Evolutionary conservation across 352 stramenopile genomes (phyloP), one percentile per base, ranked within the genome.

Genomic region (Phytophthora rubi): DNA sequence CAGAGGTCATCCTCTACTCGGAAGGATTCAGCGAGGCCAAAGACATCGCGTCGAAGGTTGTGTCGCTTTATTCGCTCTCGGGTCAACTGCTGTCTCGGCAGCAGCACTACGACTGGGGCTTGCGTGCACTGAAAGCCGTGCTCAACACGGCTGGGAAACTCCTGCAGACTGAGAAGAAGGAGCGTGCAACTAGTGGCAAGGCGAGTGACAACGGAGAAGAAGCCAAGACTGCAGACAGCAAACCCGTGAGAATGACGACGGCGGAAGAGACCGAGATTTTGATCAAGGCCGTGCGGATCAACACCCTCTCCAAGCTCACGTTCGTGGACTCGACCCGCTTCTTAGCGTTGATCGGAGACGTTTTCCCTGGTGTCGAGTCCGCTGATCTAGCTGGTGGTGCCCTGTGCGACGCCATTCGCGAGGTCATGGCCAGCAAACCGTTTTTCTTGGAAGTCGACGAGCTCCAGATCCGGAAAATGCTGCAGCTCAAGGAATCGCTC

Each of bases 281-380:
- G 1, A 98, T 99, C 80, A 98, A 98, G 70, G 95, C 96, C 5
- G 89, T 99, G 35, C 88, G 95, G 3, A 96, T 99, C 45, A 99
- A 98, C 75, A 98, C 94, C 18, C 73, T 98, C 4, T 98, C 93
- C 1, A 99, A 99, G 81, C 87, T 99, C 48, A 98, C 94, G 4
- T 98, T 97, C 53, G 83, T 84, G 18, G 96, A 99, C 71, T 94
- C 93, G 12, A 81, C 76, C 1, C 81, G 86, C 0, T 99, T 99
- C 62, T 66, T 98, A 6, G 89, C 86, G 7, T 81, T 99, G 2
- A 98, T 98, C 54, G 83, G 88, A 6, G 96, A 99, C 55, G 88
- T 99, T 0, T 99, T 99, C 60, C 94, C 93, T 0, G 94, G 94
- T 6, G 86, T 97, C 0, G 83, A 83, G 6, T 97, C 84, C 0